Conservation (phyloP, 2,329 filamentous ascomycete genomes). For the Botryosphaeria dothidea region DNA sequence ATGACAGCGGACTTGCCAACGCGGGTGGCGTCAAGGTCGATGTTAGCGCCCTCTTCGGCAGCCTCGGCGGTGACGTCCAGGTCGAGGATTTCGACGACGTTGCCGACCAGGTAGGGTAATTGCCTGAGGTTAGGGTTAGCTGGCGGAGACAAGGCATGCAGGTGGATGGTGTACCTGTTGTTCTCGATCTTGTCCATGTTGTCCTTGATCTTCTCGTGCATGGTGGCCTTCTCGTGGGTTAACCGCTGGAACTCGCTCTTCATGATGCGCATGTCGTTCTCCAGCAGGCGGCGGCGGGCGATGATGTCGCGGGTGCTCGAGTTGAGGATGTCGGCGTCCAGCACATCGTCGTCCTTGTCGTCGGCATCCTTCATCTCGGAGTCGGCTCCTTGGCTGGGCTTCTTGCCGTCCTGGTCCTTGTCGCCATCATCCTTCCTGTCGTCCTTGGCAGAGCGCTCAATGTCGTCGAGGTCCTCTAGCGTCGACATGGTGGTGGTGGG, state of each 20-base stretch:
- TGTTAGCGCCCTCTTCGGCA: conserved; percentile 96
- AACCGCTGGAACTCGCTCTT: conserved; percentile 93
- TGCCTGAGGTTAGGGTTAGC: conserved; percentile 60
- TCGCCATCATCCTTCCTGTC: conserved; percentile 62
- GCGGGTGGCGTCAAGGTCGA: conserved; percentile 93
- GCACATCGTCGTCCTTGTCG: conserved; percentile 72
- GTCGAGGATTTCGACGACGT: conserved; percentile 95
- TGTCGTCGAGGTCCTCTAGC: conserved; percentile 86
- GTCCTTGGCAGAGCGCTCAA: conserved; percentile 78
- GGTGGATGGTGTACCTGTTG: conserved; percentile 70
- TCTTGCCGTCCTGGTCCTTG: conserved; percentile 58
- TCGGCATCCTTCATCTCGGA: conserved; percentile 86
- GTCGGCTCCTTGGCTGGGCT: conserved; percentile 66
- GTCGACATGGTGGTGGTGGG: conserved; percentile 68
- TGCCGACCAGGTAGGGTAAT: conserved; percentile 96
- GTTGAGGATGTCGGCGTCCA: conserved; percentile 91
- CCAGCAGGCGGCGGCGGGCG: conserved; percentile 84
- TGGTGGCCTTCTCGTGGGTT: conserved; percentile 91
- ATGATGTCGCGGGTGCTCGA: conserved; percentile 94
- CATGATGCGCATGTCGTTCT: conserved; percentile 99
- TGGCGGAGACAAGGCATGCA: not conserved
- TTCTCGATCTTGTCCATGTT: conserved; percentile 99
- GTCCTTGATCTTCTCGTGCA: conserved; percentile 99
- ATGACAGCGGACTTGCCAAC: conserved; percentile 99
- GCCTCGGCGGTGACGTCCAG: conserved; percentile 95